These are phyloP conservation scores for Talaromyces sp. DNA, from an alignment of 2,329 filamentous ascomycete species.

Conservation along the genomic window DNA sequence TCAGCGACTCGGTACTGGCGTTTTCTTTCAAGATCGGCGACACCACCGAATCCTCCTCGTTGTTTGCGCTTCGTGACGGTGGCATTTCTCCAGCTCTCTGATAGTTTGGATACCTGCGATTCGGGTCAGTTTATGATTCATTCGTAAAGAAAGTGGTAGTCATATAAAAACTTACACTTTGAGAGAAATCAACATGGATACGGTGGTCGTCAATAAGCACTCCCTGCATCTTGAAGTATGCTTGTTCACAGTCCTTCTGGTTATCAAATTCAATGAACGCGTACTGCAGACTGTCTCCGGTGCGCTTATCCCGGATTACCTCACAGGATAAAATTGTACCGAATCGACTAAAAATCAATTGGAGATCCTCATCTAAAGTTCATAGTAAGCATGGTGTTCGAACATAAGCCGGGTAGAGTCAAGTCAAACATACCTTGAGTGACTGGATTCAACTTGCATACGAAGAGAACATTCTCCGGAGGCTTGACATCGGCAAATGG, in stretches of 20 bases:
- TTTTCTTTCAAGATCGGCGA: constrained; percentile 84
- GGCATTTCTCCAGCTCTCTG: constrained; percentile 83
- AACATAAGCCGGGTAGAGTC: background rate
- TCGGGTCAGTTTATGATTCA: constrained; percentile 20
- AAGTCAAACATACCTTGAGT: constrained; percentile 62
- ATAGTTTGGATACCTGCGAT: constrained; percentile 69
- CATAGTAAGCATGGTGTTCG: background rate
- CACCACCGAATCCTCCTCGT: constrained; percentile 85
- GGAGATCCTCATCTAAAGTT: constrained; percentile 79
- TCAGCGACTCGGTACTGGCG: constrained; percentile 81
- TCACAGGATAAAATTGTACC: constrained; percentile 94
- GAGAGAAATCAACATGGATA: constrained; percentile 98
- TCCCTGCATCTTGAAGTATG: constrained; percentile 98
- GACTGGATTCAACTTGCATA: constrained; percentile 97
- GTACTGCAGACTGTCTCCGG: constrained; percentile 93
- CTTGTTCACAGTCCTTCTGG: constrained; percentile 88
- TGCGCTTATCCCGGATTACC: constrained; percentile 90
- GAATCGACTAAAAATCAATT: constrained; percentile 96
- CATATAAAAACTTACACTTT: constrained; percentile 67
- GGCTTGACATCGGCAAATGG: constrained; percentile 97
- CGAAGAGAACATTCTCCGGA: constrained; percentile 94
- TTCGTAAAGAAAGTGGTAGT: background rate
- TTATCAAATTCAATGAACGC: constrained; percentile 97
- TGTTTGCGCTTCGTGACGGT: constrained; percentile 77
- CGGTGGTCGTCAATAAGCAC: constrained; percentile 95